Conservation (phyloP, 2,329 filamentous ascomycete species). For the Aureobasidium namibiae region DNA sequence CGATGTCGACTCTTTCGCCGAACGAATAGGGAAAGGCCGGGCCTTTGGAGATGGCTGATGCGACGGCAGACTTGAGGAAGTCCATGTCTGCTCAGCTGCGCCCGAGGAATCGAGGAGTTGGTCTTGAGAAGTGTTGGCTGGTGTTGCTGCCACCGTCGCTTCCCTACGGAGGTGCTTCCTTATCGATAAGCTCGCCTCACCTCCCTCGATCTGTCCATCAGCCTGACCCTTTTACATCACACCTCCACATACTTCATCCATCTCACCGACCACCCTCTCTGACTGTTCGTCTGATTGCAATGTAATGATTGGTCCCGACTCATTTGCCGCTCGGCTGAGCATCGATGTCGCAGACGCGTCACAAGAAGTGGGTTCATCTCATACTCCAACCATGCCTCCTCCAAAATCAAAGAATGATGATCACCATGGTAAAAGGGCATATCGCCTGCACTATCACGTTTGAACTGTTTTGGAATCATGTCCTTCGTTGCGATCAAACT, state of each 20-base stretch:
- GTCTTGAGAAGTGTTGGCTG: not conserved
- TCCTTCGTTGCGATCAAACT: constrained; percentile 1
- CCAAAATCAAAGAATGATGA: constrained; percentile 40
- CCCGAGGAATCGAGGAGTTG: not conserved
- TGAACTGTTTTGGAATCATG: not conserved
- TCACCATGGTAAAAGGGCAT: constrained; percentile 56
- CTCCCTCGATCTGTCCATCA: not conserved
- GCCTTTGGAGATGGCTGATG: constrained; percentile 91
- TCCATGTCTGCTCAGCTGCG: constrained; percentile 57
- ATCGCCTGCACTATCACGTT: constrained; percentile 30
- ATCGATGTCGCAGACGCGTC: too few species aligned
- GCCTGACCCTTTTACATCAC: not conserved
- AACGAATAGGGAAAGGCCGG: constrained; percentile 89
- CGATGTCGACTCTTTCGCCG: constrained; percentile 84
- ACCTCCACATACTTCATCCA: not conserved
- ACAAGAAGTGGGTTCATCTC: not conserved
- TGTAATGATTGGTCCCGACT: not conserved
- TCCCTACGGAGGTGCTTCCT: not conserved
- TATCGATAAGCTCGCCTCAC: constrained; percentile 10
- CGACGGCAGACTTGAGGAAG: constrained; percentile 94
- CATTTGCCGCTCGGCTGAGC: not conserved
- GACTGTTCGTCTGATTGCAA: not conserved
- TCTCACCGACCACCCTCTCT: not conserved
- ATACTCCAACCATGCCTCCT: not conserved
- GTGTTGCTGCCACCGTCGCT: constrained; percentile 1